A percentile compares a stretch with the other conserved stretches of the same genome.
Evolutionary conservation across 495 filamentous ascomycete genomes (phyloP).

Genomic region (Hypoxylon intermedium): DNA sequence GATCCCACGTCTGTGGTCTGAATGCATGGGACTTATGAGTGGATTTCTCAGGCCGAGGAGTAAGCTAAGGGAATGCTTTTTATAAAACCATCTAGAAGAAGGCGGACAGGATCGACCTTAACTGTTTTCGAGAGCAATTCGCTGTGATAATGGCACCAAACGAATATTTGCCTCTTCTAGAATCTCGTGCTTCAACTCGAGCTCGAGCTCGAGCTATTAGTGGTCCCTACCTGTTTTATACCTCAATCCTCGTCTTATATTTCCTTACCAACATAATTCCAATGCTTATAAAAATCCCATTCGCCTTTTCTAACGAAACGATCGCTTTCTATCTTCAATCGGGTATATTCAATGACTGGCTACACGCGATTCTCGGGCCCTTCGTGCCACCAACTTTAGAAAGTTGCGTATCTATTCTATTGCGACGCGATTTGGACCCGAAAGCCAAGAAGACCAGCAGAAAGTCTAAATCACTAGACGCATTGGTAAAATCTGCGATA

Average conservation of each 20-base stretch:
- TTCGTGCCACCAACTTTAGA: not conserved
- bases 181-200: not conserved
- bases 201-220: constrained; percentile 2
- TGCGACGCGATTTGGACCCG: not conserved
- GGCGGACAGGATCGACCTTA: not conserved
- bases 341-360: constrained; percentile 7
- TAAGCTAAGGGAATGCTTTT: not conserved
- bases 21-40: not conserved
- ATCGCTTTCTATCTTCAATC: not conserved
- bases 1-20: not conserved
- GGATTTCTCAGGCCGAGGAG: not conserved
- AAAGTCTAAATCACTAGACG: constrained; percentile 3
- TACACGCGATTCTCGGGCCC: not conserved
- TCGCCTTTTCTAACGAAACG: not conserved
- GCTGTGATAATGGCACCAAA: not conserved
- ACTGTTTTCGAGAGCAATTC: not conserved
- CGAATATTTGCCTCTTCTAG: constrained; percentile 8
- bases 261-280: constrained; percentile 1
- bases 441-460: constrained; percentile 1
- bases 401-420: constrained; percentile 5
- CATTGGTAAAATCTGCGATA: not conserved
- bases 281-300: not conserved
- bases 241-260: not conserved
- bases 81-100: not conserved
- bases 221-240: not conserved